phyloP scores from a whole-genome alignment of 1,139 yeast genomes.

The Candida anutae region DNA sequence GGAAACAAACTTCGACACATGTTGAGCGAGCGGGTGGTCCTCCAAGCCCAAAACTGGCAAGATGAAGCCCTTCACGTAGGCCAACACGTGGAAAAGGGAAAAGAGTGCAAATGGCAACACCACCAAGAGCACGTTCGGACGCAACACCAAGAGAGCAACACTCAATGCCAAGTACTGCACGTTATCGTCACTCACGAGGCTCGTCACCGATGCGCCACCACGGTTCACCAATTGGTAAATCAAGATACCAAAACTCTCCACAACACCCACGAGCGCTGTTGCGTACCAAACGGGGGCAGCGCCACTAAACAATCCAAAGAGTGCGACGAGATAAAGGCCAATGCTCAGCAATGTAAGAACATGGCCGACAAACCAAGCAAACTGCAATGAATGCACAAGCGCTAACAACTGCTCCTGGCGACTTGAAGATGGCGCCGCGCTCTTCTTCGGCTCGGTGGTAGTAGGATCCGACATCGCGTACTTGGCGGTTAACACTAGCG shows the following conservation, averaged over 20 bases:
- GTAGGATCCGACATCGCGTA: no score
- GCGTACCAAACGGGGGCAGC: slow-evolving; percentile 46
- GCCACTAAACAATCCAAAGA: slow-evolving; percentile 11
- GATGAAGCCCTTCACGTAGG: slow-evolving; percentile 56
- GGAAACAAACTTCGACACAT: slow-evolving; percentile 48
- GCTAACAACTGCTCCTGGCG: slow-evolving; percentile 7
- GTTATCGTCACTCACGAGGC: slow-evolving; percentile 52
- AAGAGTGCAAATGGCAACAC: slow-evolving; percentile 61
- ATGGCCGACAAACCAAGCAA: slow-evolving; percentile 69
- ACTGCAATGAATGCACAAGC: slow-evolving; percentile 34
- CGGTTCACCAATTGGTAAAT: slow-evolving; percentile 45
- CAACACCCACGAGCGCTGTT: slow-evolving; percentile 54
- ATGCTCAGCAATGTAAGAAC: slow-evolving; percentile 51
- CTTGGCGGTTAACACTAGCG: no score
- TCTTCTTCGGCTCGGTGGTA: no score
- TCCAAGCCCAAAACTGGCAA: slow-evolving; percentile 58
- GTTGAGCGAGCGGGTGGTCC: slow-evolving; percentile 26
- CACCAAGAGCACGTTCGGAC: slow-evolving; percentile 47
- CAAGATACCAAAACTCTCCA: slow-evolving; percentile 73
- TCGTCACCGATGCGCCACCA: slow-evolving; percentile 15
- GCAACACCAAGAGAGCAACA: slow-evolving; percentile 46
- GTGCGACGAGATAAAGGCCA: slow-evolving; percentile 47
- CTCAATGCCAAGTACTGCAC: slow-evolving; percentile 58
- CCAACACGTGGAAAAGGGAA: slow-evolving; percentile 66
- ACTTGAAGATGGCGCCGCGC: slow-evolving; percentile 11